Evolutionary conservation across 805 yeast genomes (phyloP).

Genomic region (Barnettozyma pratensis): DNA sequence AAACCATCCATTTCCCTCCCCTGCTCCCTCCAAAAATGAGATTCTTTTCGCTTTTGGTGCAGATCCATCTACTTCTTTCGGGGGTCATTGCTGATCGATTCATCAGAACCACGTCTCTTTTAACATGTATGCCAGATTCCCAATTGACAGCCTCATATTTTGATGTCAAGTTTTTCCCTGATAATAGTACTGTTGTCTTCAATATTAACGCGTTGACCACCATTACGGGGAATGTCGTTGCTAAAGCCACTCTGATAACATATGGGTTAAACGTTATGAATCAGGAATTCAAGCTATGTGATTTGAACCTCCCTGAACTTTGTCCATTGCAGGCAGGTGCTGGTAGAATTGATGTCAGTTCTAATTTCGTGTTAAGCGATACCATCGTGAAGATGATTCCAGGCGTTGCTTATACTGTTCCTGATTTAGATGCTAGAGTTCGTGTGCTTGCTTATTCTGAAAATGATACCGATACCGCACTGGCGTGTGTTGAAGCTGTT

Average conservation of each 20-base stretch:
- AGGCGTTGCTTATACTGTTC: slow-evolving; percentile 80
- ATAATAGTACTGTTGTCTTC: slow-evolving; percentile 54
- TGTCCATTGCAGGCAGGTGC: slow-evolving; percentile 87
- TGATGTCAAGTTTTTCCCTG: slow-evolving; percentile 69
- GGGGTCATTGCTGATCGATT: slow-evolving; percentile 9
- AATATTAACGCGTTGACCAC: slow-evolving; percentile 76
- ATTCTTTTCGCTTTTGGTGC: slow-evolving; percentile 3
- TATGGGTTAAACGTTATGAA: slow-evolving; percentile 71
- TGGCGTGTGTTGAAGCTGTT: slow-evolving; percentile 92
- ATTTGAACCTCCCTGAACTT: slow-evolving; percentile 45
- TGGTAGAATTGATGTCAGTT: slow-evolving; percentile 75
- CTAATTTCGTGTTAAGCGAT: slow-evolving; percentile 39
- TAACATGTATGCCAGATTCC: slow-evolving; percentile 91
- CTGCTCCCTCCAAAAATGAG: slow-evolving; percentile 7
- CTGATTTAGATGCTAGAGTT: slow-evolving; percentile 91
- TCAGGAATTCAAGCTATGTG: slow-evolving; percentile 59
- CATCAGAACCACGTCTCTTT: slow-evolving; percentile 58
- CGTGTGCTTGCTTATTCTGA: slow-evolving; percentile 59
- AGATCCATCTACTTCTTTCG: slow-evolving; percentile 9
- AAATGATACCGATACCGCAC: slow-evolving; percentile 41
- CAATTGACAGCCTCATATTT: slow-evolving; percentile 80
- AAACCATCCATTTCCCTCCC: background rate
- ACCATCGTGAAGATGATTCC: slow-evolving; percentile 57
- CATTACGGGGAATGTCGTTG: slow-evolving; percentile 61
- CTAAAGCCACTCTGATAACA: slow-evolving; percentile 60